Evolutionary conservation across 176 grass and related monocot species (phyloP).

Genomic region (Oryza longistaminata): DNA sequence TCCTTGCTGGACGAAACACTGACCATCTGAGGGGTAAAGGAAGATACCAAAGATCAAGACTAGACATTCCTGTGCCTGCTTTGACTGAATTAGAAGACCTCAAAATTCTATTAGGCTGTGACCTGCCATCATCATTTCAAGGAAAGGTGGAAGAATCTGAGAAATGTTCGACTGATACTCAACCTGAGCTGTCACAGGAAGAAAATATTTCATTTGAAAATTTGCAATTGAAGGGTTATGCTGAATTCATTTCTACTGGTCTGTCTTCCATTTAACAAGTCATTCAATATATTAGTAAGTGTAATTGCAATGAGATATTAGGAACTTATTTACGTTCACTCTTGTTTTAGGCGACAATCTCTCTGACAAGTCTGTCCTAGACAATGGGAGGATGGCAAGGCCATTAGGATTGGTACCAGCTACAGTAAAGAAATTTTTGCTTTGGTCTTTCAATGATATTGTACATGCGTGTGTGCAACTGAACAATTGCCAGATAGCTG

Average conservation of each 20-base stretch:
- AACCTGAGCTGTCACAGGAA: conserved; percentile 23
- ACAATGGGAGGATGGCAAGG: conserved; percentile 36
- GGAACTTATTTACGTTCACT: conserved; percentile 46
- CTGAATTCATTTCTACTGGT: conserved; percentile 30
- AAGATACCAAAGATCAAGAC: conserved; percentile 52
- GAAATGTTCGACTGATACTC: conserved; percentile 28
- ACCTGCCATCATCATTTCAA: conserved; percentile 32
- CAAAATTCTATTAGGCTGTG: conserved; percentile 37
- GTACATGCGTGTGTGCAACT: conserved; percentile 56
- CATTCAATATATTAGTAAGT: not conserved
- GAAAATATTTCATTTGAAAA: conserved; percentile 36
- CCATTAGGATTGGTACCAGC: conserved; percentile 31
- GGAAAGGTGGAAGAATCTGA: conserved; percentile 17
- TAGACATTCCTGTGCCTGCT: conserved; percentile 88
- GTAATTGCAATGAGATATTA: conserved; percentile 19
- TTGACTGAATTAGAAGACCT: conserved; percentile 41
- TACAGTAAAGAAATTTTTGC: conserved; percentile 51
- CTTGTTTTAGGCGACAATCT: conserved; percentile 41
- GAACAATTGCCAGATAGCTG: conserved; percentile 55
- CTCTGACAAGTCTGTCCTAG: conserved; percentile 35
- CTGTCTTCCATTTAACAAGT: conserved; percentile 23
- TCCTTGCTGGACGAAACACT: conserved; percentile 43
- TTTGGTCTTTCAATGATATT: conserved; percentile 85
- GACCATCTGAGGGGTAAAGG: conserved; percentile 50
- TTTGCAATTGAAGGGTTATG: conserved; percentile 33